A percentile compares a stretch with the other conserved stretches of the same genome.
These are phyloP conservation scores for Paecilomyces fulvus DNA, from an alignment of 2,329 filamentous ascomycete species.

Conservation along the genomic window DNA sequence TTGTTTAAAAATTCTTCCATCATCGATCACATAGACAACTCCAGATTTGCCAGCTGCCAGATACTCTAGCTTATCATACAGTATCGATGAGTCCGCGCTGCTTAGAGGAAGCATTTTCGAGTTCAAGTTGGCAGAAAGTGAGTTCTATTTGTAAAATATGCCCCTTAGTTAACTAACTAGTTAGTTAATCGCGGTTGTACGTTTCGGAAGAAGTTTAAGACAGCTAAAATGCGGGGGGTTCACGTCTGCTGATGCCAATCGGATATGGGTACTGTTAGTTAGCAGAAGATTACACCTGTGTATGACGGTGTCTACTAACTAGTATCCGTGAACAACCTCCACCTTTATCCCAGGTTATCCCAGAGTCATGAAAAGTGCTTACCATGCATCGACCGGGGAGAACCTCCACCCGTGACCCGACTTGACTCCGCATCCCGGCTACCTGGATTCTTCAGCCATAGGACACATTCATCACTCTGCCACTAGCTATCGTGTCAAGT, in stretches of 20 bases:
- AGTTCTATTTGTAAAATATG: no score
- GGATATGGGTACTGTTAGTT: neutral
- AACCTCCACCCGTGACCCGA: neutral
- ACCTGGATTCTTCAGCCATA: neutral
- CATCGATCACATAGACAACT: no score
- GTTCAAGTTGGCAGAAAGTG: no score
- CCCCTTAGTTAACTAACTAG: no score
- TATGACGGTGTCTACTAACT: neutral
- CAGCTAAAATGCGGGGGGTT: neutral
- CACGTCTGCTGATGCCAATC: neutral
- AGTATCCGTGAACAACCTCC: neutral
- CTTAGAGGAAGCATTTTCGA: no score
- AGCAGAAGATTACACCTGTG: neutral
- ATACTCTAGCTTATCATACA: no score
- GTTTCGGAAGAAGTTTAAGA: neutral
- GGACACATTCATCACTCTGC: neutral
- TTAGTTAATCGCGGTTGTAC: neutral
- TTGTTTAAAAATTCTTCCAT: no score
- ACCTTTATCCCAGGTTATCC: neutral
- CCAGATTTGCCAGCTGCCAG: no score
- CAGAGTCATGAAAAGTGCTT: neutral
- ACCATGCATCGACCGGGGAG: neutral
- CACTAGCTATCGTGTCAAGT: neutral
- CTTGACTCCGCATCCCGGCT: neutral
- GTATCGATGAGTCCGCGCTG: no score